Percentiles rank a stretch among this genome's conserved stretches.
Conservation (phyloP, 2,329 filamentous ascomycete species). For the Penicillium sp. region DNA sequence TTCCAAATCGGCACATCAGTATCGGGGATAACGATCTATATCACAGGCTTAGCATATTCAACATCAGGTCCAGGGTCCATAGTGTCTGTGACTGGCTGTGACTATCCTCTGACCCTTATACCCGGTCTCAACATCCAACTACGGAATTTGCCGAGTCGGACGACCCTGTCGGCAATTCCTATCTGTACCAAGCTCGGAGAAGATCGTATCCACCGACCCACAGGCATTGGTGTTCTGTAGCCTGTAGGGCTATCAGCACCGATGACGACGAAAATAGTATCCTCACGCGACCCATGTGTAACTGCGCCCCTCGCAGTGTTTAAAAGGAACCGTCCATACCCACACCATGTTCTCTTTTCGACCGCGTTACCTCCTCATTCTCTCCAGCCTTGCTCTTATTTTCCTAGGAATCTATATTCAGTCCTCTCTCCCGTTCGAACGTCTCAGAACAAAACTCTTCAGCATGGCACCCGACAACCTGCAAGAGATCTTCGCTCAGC, state of each 20-base stretch:
- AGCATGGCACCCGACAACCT: conserved; percentile 1
- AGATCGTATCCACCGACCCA: not conserved
- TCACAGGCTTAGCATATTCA: not conserved
- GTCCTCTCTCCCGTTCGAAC: not conserved
- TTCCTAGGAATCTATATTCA: conserved; percentile 1
- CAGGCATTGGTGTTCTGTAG: not conserved
- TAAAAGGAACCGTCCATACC: not conserved
- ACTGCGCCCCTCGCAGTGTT: not conserved
- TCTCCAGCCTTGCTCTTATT: conserved; percentile 2
- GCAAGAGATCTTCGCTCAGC: conserved; percentile 5
- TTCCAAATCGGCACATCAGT: not conserved
- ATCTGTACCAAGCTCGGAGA: not conserved
- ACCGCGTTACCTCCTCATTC: not conserved
- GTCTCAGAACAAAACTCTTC: conserved; percentile 1
- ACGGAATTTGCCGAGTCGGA: not conserved
- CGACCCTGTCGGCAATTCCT: not conserved
- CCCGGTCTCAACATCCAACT: not conserved
- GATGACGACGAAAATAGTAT: not conserved
- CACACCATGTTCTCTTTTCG: not conserved
- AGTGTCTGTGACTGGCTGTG: not conserved
- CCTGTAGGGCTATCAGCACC: not conserved
- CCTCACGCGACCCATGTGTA: not conserved
- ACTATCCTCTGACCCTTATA: not conserved
- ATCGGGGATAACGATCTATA: not conserved
- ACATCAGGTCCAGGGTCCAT: not conserved